phyloP scores from a whole-genome alignment of 1,284 basidiomycete genomes.

The Schizophyllum amplum region DNA sequence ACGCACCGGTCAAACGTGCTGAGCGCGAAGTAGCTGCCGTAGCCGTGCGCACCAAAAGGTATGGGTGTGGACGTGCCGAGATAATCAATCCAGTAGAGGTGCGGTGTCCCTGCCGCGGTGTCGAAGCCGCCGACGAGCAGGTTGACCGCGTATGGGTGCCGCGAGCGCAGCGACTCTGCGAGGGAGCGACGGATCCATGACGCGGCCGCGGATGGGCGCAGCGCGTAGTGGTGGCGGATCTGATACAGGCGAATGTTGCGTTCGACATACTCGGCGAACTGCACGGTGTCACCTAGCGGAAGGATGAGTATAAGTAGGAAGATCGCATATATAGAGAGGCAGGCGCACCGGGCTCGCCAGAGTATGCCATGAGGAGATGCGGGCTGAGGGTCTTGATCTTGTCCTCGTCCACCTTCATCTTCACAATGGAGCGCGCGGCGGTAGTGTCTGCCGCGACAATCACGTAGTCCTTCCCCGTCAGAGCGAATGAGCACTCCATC shows the following conservation, averaged over 20 bases:
- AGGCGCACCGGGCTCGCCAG: slow-evolving; percentile 82
- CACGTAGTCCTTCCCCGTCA: slow-evolving; percentile 86
- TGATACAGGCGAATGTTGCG: slow-evolving; percentile 94
- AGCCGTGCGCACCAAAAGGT: slow-evolving; percentile 93
- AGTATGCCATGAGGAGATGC: slow-evolving; percentile 92
- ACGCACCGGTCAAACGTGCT: slow-evolving; percentile 85
- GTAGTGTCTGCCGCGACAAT: slow-evolving; percentile 89
- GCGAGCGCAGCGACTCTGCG: slow-evolving; percentile 84
- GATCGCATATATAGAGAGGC: slow-evolving; percentile 1
- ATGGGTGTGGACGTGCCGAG: slow-evolving; percentile 85
- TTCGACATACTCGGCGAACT: slow-evolving; percentile 96
- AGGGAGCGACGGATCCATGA: slow-evolving; percentile 91
- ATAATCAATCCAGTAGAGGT: slow-evolving; percentile 96
- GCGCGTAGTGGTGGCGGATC: slow-evolving; percentile 86
- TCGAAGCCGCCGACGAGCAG: slow-evolving; percentile 92
- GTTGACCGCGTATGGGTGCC: slow-evolving; percentile 88
- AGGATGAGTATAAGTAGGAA: neutral
- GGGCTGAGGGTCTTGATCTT: slow-evolving; percentile 92
- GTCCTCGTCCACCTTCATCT: slow-evolving; percentile 59
- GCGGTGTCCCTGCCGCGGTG: slow-evolving; percentile 53
- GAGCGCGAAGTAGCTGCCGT: slow-evolving; percentile 89
- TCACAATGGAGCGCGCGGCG: slow-evolving; percentile 35
- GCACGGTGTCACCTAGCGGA: slow-evolving; percentile 81
- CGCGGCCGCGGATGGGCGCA: slow-evolving; percentile 86
- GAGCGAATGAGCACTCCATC: slow-evolving; percentile 74